phyloP scores from a whole-genome alignment of 2,329 filamentous ascomycete species.

The Fusarium sp. region DNA sequence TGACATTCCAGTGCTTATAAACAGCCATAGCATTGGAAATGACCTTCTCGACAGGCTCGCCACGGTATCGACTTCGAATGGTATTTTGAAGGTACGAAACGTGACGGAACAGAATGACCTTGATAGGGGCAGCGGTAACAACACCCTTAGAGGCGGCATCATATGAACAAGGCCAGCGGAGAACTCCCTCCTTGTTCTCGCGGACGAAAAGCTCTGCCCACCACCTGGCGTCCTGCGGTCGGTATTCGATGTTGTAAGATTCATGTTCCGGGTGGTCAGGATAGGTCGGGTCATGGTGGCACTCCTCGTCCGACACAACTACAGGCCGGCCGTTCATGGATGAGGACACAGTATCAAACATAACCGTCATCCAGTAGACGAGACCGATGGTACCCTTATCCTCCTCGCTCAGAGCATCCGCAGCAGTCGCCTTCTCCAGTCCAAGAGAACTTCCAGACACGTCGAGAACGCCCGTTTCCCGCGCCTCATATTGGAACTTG shows the following conservation, averaged over 20 bases:
- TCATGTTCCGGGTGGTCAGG: conserved; percentile 37
- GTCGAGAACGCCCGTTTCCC: conserved; percentile 44
- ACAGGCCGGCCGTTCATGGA: conserved; percentile 59
- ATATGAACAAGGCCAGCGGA: conserved; percentile 66
- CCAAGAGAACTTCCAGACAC: conserved; percentile 42
- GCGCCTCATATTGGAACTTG: conserved; percentile 50
- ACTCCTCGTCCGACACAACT: conserved; percentile 55
- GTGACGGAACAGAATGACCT: conserved; percentile 68
- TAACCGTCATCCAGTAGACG: conserved; percentile 68
- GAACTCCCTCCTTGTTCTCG: conserved; percentile 38
- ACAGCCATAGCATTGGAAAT: conserved; percentile 61
- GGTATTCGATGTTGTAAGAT: conserved; percentile 35
- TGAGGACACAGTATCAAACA: conserved; percentile 69
- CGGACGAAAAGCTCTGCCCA: conserved; percentile 51
- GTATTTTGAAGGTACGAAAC: conserved; percentile 66
- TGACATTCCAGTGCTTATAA: conserved; percentile 65
- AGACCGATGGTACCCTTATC: conserved; percentile 62
- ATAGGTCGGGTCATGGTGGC: conserved; percentile 50
- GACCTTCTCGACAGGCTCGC: conserved; percentile 58
- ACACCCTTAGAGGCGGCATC: conserved; percentile 62
- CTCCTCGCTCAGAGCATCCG: conserved; percentile 44
- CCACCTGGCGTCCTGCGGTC: conserved; percentile 47
- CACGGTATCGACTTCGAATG: conserved; percentile 53
- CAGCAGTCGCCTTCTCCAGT: conserved; percentile 38
- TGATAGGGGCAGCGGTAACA: conserved; percentile 65